Base-by-base conservation (phyloP, 1,284 basidiomycete species). In the Athelia psychrophila region DNA sequence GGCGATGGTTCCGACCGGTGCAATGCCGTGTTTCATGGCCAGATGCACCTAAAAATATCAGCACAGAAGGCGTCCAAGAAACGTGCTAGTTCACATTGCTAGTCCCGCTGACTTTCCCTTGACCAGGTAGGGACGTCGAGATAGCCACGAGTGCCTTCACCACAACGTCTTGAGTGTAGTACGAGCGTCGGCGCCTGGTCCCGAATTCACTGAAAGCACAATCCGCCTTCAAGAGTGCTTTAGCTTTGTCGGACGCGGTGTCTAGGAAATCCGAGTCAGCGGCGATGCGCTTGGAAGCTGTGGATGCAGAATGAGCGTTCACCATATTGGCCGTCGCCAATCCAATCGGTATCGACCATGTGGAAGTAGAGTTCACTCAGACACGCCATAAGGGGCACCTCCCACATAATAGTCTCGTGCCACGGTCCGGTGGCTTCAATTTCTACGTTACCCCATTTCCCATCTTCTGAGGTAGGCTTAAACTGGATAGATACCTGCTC, bases 381-480 rank as follows among this genome's bases (percentile, higher is more conserved):
- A 59, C 87, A 88, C 9, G 93, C 86, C 92, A 98, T 94, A 45
- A 98, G 75, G 1, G 93, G 95, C 0, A 98, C 94, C 71, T 99
- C 96, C 85, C 97, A 99, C 18, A 98, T 72, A 54, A 99, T 98
- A 6, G 91, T 85, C 57, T 98, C 93, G 1, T 74, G 73, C 96
- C 97, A 99, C 3, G 79, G 78, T 0, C 96, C 96, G 25, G 66
- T 64, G 10, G 87, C 83, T 52, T 82, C 79, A 54, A 98, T 86
- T 50, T 88, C 82, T 33, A 98, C 75, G 51, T 79, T 71, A 0
- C 96, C 96, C 51, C 69, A 69, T 32, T 84, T 70, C 19, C 70
- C 68, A 53, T 81, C 74, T 2, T 73, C 65, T 18, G 76, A 70
- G 36, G 72, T 62, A 0, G 86, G 84, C 18, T 81, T 68, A 65